Base-by-base conservation (phyloP, 2,329 filamentous ascomycete genomes). In the Tolypocladium ovalisporum region DNA sequence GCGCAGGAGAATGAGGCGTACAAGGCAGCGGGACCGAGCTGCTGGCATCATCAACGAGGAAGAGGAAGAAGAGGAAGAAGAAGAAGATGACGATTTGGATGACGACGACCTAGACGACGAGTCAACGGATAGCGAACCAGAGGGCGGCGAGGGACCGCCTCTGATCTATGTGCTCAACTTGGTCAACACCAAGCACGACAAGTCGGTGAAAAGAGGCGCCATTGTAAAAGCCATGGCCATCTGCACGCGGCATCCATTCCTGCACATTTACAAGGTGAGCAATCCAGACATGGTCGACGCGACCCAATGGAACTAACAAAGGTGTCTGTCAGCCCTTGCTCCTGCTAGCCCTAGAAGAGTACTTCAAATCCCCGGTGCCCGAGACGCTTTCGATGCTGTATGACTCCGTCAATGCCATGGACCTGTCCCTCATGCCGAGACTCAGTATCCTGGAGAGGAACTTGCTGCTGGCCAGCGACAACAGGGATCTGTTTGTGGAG, bases 181-280 rank as follows among this genome's bases (percentile, higher is more conserved):
- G 68, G 94, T 99, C 65, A 97, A 99, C 71, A 99, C 93, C 9
- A 97, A 97, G 72, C 90, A 96, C 70, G 94, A 99, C 76, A 93
- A 89, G 68, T 88, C 87, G 24, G 90, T 90, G 53, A 95, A 94
- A 74, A 86, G 94, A 80, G 94, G 94, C 58, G 94, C 94, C 24
- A 82, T 97, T 54, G 93, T 97, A 58, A 97, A 97, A 71, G 90
- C 94, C 47, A 99, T 99, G 94, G 94, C 94, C 35, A 97, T 99
- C 64, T 99, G 94, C 77, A 99, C 94, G 9, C 81, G 94, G 49
- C 94, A 99, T 76, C 92, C 94, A 3, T 99, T 99, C 73, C 76
- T 99, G 63, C 94, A 99, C 73, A 99, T 99, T 62, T 99, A 99
- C 77, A 99, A 99, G 82, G 89, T 88, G 70, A 63, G 77, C 69